These are phyloP conservation scores for Leccinum subtestaceum DNA, from an alignment of 768 basidiomycete genomes.

Conservation along the genomic window DNA sequence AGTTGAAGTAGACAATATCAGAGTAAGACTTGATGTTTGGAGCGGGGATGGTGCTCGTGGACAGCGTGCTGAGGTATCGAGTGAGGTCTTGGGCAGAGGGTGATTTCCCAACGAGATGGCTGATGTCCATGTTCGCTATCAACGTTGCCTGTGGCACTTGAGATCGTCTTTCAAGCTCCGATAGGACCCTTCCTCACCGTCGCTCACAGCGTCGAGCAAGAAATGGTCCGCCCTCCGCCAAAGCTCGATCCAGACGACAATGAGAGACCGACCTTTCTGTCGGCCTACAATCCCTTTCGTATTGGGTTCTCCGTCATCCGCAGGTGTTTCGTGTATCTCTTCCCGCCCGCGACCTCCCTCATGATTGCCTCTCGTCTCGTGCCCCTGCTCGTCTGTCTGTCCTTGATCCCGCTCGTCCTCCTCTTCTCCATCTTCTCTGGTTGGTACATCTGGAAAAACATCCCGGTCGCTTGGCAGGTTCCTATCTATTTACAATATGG, in stretches of 20 bases:
- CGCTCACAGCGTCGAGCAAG: slow-evolving; percentile 9
- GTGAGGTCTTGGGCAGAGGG: slow-evolving; percentile 47
- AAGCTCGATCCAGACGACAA: slow-evolving; percentile 22
- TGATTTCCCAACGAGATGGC: slow-evolving; percentile 48
- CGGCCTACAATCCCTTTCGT: slow-evolving; percentile 9
- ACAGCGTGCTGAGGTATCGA: slow-evolving; percentile 41
- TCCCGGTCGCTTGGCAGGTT: slow-evolving; percentile 68
- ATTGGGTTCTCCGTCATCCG: slow-evolving; percentile 1
- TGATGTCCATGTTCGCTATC: slow-evolving; percentile 13
- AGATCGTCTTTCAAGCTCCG: slow-evolving; percentile 22
- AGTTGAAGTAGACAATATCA: slow-evolving; percentile 87
- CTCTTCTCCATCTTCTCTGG: slow-evolving; percentile 66
- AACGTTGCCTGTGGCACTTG: background rate
- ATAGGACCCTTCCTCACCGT: slow-evolving; percentile 9
- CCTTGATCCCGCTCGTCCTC: slow-evolving; percentile 60
- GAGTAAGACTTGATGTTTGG: slow-evolving; percentile 78
- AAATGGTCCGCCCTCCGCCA: slow-evolving; percentile 21
- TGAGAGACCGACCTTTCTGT: background rate
- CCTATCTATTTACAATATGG: slow-evolving; percentile 78
- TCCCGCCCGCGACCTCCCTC: slow-evolving; percentile 17
- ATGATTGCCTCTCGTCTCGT: slow-evolving; percentile 57
- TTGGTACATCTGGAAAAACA: slow-evolving; percentile 69
- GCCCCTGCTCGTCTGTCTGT: slow-evolving; percentile 59
- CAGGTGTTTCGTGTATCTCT: slow-evolving; percentile 7
- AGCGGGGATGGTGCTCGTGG: slow-evolving; percentile 17